These are phyloP conservation scores for Mitragyna speciosa DNA, from an alignment of 257 asterid genomes.

Conservation along the genomic window DNA sequence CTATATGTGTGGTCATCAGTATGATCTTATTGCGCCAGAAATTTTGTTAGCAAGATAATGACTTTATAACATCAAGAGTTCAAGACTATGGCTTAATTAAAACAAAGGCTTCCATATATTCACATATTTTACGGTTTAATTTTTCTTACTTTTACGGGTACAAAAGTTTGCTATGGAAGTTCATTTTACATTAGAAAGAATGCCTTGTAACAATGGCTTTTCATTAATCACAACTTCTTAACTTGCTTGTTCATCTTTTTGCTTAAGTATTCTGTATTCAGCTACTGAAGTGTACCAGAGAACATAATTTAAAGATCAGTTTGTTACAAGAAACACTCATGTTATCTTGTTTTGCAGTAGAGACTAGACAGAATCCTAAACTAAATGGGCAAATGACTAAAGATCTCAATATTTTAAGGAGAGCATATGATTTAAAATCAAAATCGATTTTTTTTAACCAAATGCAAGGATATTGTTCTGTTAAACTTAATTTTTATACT, in stretches of 20 bases:
- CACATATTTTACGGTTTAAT: background rate
- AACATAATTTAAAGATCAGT: too few relatives aligned
- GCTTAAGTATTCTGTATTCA: background rate
- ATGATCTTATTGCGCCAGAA: background rate
- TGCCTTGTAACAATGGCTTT: too few relatives aligned
- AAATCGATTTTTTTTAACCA: too few relatives aligned
- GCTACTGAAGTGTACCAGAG: too few relatives aligned
- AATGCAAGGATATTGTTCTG: too few relatives aligned
- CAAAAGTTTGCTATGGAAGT: background rate
- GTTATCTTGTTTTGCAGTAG: background rate
- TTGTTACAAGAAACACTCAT: too few relatives aligned
- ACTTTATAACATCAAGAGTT: background rate
- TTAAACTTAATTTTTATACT: too few relatives aligned
- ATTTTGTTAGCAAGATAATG: background rate
- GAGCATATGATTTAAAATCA: too few relatives aligned
- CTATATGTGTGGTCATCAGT: background rate
- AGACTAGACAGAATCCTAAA: too few relatives aligned
- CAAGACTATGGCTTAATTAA: background rate
- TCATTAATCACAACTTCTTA: background rate
- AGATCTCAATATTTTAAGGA: too few relatives aligned
- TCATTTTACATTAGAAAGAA: background rate
- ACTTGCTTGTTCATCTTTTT: background rate
- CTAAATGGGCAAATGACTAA: background rate
- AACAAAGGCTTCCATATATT: background rate
- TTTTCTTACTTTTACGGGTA: too few relatives aligned